These are phyloP conservation scores for Ophiostoma tasmaniense DNA, from an alignment of 2,329 filamentous ascomycete species.

Conservation along the genomic window DNA sequence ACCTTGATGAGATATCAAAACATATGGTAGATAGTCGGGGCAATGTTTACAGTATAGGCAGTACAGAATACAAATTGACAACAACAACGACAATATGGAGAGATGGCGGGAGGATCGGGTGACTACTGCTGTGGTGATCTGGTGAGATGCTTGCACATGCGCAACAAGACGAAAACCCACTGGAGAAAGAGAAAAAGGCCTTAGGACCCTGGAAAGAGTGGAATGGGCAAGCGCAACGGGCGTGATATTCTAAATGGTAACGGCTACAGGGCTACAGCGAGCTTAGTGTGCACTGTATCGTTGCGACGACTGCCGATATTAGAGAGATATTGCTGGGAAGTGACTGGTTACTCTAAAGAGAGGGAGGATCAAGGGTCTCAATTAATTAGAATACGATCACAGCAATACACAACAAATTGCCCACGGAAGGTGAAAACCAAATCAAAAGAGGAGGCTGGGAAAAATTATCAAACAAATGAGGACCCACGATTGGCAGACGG, in stretches of 20 bases:
- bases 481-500: conserved; percentile 1
- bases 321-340: not conserved
- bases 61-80: not conserved
- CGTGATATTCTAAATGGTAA: not conserved
- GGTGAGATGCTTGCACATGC: not conserved
- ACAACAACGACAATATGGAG: not conserved
- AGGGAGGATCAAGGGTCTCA: not conserved
- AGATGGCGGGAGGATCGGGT: not conserved
- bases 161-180: not conserved
- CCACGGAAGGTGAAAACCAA: not conserved
- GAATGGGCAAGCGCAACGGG: not conserved
- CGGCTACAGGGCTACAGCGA: not conserved
- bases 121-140: not conserved
- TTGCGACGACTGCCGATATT: not conserved
- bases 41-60: not conserved
- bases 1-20: not conserved
- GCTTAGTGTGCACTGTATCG: not conserved
- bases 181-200: not conserved
- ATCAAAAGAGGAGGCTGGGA: conserved; percentile 3
- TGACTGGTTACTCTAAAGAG: not conserved
- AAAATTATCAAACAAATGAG: not conserved
- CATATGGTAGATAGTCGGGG: not conserved
- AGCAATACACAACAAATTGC: not conserved
- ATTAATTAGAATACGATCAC: not conserved
- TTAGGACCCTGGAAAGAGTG: not conserved